Conservation (phyloP, 371 early-diverging fungal genomes). For the Mortierella sp. region DNA sequence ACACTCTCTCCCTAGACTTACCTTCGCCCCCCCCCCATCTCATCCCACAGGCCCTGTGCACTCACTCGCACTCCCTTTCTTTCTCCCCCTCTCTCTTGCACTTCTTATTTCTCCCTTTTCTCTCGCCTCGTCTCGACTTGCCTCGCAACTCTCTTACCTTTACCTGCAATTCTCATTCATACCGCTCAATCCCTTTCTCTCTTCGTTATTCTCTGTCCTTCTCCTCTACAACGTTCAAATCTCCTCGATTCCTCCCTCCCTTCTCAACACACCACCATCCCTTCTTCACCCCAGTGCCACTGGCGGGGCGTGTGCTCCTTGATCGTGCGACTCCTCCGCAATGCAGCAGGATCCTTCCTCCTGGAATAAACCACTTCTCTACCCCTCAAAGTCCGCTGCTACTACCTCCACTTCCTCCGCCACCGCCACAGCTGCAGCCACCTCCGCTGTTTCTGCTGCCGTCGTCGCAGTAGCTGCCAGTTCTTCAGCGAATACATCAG, state of each 20-base stretch:
- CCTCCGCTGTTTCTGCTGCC: constrained; percentile 11
- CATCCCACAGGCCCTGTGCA: no score
- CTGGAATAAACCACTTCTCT: constrained; percentile 32
- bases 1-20: background rate
- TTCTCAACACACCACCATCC: background rate
- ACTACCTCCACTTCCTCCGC: constrained; percentile 17
- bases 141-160: no score
- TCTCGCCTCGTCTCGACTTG: background rate
- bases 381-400: constrained; percentile 10
- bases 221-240: background rate
- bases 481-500: constrained; percentile 9
- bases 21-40: background rate
- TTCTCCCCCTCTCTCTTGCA: background rate
- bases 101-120: constrained; percentile 4
- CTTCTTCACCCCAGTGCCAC: background rate
- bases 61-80: background rate
- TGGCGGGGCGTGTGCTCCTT: constrained; percentile 23
- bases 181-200: background rate
- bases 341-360: constrained; percentile 53
- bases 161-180: no score
- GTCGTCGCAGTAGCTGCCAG: constrained; percentile 10
- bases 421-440: constrained; percentile 12
- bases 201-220: background rate
- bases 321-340: constrained; percentile 32
- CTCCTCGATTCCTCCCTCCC: background rate